A percentile compares a stretch with the other conserved stretches of the same genome.
These are phyloP conservation scores for Scleromitrula shiraiana DNA, from an alignment of 2,329 filamentous ascomycete genomes.

Conservation along the genomic window DNA sequence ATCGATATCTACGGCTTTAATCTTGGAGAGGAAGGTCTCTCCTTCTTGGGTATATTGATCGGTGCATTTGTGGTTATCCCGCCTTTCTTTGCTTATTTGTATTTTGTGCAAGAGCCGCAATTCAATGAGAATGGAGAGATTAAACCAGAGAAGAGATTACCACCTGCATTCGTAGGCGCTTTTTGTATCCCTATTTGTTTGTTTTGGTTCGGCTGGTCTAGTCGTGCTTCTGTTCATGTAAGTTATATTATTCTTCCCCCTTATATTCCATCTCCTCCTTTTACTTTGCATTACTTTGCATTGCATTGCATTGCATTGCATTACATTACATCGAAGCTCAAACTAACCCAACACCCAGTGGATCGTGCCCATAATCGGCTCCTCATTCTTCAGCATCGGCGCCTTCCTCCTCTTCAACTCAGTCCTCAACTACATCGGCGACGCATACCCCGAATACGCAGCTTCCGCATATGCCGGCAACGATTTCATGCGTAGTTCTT, in stretches of 20 bases:
- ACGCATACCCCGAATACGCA: slow-evolving; percentile 33
- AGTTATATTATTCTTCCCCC: background rate
- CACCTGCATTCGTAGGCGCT: slow-evolving; percentile 44
- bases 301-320: too few relatives aligned
- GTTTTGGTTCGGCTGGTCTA: slow-evolving; percentile 49
- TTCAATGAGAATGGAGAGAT: slow-evolving; percentile 41
- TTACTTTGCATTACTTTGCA: too few relatives aligned
- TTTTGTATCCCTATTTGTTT: slow-evolving; percentile 48
- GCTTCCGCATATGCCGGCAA: slow-evolving; percentile 34
- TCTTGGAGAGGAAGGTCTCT: slow-evolving; percentile 47
- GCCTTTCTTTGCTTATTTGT: slow-evolving; percentile 42
- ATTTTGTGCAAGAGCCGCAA: slow-evolving; percentile 39
- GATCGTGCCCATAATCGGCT: slow-evolving; percentile 48
- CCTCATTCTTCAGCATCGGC: slow-evolving; percentile 34
- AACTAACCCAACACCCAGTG: slow-evolving; percentile 37
- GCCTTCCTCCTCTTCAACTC: slow-evolving; percentile 40
- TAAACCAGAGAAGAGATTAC: slow-evolving; percentile 43
- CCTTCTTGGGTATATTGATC: slow-evolving; percentile 48
- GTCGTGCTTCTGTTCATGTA: slow-evolving; percentile 30
- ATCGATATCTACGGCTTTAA: slow-evolving; percentile 50
- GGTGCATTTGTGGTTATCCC: slow-evolving; percentile 44
- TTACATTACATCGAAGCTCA: too few relatives aligned
- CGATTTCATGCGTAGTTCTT: slow-evolving; percentile 30
- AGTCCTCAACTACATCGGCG: slow-evolving; percentile 36
- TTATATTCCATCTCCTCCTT: too few relatives aligned